phyloP scores from a whole-genome alignment of 169 alveolate genomes.

The Amoebophrya sp. region DNA sequence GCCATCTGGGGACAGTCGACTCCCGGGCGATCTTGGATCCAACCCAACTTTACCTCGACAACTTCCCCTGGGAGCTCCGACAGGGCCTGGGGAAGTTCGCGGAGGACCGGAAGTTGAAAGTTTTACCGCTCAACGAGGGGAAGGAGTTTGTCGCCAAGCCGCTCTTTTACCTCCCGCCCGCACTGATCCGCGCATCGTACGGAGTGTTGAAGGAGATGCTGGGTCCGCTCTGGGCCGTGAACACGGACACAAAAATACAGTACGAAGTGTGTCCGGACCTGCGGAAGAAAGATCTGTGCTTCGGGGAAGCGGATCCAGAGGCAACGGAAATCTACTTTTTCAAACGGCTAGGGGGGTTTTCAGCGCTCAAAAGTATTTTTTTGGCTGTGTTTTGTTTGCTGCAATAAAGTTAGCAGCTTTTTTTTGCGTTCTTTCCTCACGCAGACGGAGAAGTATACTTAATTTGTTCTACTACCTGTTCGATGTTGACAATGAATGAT shows the following conservation, averaged over 20 bases:
- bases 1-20: background rate
- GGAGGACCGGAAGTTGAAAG: background rate
- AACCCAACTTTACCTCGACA: background rate
- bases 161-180: background rate
- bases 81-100: background rate
- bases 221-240: conserved; percentile 9
- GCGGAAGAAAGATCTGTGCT: background rate
- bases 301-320: background rate
- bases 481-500: too few relatives aligned
- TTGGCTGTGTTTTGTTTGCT: too few relatives aligned
- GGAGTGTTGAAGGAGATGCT: background rate
- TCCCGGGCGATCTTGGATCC: background rate
- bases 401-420: too few relatives aligned
- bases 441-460: too few relatives aligned
- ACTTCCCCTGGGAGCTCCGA: background rate
- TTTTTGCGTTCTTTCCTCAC: too few relatives aligned
- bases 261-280: background rate
- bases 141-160: background rate
- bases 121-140: background rate
- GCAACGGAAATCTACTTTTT: background rate
- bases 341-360: background rate
- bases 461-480: too few relatives aligned
- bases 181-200: background rate
- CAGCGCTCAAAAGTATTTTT: background rate
- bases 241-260: background rate